phyloP scores from a whole-genome alignment of 148 eudicot species.

The Vaccinium macrocarpon region DNA sequence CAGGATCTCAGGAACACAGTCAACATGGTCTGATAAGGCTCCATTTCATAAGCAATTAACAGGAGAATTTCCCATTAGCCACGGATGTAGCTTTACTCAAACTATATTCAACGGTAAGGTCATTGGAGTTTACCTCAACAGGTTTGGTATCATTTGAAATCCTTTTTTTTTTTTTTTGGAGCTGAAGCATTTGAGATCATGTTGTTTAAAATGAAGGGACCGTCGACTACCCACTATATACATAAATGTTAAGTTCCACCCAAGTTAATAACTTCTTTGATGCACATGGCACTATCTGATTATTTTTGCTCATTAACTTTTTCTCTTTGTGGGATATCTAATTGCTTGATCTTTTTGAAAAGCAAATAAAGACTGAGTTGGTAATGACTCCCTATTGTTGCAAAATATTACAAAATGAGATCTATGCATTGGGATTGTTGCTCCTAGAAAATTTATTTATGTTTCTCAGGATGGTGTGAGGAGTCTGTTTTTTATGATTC shows the following conservation, averaged over 20 bases:
- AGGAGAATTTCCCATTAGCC: slow-evolving; percentile 66
- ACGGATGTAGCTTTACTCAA: slow-evolving; percentile 75
- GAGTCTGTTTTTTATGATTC: neutral
- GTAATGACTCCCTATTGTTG: neutral
- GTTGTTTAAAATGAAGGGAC: neutral
- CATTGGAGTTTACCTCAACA: neutral
- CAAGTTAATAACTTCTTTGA: neutral
- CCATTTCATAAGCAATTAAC: slow-evolving; percentile 43
- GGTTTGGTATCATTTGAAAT: neutral
- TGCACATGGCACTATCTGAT: neutral
- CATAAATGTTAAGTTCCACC: neutral
- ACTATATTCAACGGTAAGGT: slow-evolving; percentile 78
- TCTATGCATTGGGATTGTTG: neutral
- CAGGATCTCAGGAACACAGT: slow-evolving; percentile 37
- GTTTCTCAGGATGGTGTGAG: neutral
- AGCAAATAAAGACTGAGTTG: neutral
- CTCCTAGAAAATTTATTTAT: neutral
- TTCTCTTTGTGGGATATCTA: neutral
- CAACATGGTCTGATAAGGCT: slow-evolving; percentile 42
- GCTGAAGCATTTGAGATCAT: neutral
- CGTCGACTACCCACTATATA: neutral
- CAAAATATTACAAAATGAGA: neutral
- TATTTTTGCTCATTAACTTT: neutral
- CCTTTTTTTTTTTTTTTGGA: no score
- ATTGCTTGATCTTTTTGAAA: neutral